Base-by-base conservation (phyloP, 345 rosid species). In the Populus davidiana region DNA sequence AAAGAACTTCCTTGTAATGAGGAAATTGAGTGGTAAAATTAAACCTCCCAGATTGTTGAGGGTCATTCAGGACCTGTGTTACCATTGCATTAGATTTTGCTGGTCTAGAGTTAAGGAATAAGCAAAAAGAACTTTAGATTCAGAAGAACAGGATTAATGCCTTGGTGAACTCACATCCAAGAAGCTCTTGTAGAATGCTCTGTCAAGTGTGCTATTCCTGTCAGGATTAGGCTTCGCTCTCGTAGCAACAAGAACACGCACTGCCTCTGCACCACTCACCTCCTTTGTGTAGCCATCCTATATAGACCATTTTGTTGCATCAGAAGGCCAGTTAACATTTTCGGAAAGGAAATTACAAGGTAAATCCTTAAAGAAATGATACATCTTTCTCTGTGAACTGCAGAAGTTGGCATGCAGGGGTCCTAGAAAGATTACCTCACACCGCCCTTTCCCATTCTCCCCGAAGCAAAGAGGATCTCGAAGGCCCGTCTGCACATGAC, bases 271-370 rank as follows among this genome's bases (percentile, higher is more conserved):
- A 65, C 92, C 91, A 38, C 78, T 79, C 39, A 74, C 86, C 87
- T 92, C 94, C 77, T 75, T 80, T 35, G 99, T 95, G 76, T 88
- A 91, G 72, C 96, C 98, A 82, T 95, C 99, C 99, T 94, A 71
- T 50, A 2, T 43, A 14, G 47, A 43, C 3, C 47, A 43, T 43
- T 43, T 11, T 11, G 47, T 43, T 43, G 13, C 47, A 41, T 9
- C 47, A 41, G 47, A 41, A 41, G 47, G 47, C 47, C 47, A 11
- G 14, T 41, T 41, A 41, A 0, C 47, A 41, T 41, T 41, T 41
- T 41, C 47, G 47, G 47, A 41, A 12, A 41, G 47, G 47, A 41
- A 41, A 41, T 41, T 11, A 41, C 2, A 11, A 43, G 14, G 13
- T 43, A 43, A 43, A 43, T 43, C 47, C 41, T 38, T 38, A 7